These are phyloP conservation scores for Cutaneotrichosporon spelunceum DNA, from an alignment of 1,284 basidiomycete genomes.

Conservation along the genomic window DNA sequence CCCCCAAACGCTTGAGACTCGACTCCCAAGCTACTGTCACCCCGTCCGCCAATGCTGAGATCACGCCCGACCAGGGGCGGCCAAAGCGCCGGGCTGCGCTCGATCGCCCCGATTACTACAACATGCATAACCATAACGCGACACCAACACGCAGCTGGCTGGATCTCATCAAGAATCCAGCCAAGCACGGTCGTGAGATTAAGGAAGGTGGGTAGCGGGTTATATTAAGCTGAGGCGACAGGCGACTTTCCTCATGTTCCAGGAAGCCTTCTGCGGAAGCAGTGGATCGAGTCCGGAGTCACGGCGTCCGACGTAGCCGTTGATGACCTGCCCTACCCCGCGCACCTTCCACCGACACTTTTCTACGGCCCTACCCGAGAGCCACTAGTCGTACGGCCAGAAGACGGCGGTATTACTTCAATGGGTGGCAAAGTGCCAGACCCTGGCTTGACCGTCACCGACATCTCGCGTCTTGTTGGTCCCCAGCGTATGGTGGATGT, in stretches of 20 bases:
- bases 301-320: background rate
- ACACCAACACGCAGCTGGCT: constrained; percentile 50
- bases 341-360: constrained; percentile 29
- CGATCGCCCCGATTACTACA: constrained; percentile 46
- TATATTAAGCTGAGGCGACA: constrained; percentile 10
- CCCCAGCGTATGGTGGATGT: constrained; percentile 76
- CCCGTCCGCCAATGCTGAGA: constrained; percentile 12
- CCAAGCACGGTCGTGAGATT: constrained; percentile 41
- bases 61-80: constrained; percentile 17
- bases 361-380: constrained; percentile 45
- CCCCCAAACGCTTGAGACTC: background rate
- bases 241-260: constrained; percentile 35
- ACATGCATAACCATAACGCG: constrained; percentile 47
- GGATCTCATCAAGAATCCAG: constrained; percentile 47
- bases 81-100: constrained; percentile 47
- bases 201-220: constrained; percentile 28
- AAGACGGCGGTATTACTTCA: constrained; percentile 43
- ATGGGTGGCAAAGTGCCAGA: constrained; percentile 48
- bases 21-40: background rate
- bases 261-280: constrained; percentile 26
- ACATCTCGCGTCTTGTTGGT: constrained; percentile 77
- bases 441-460: constrained; percentile 53
- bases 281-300: constrained; percentile 34
- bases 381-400: constrained; percentile 42
- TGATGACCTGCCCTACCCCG: background rate